Base-by-base conservation (phyloP, 2,329 filamentous ascomycete genomes). In the Fusarium multiceps region DNA sequence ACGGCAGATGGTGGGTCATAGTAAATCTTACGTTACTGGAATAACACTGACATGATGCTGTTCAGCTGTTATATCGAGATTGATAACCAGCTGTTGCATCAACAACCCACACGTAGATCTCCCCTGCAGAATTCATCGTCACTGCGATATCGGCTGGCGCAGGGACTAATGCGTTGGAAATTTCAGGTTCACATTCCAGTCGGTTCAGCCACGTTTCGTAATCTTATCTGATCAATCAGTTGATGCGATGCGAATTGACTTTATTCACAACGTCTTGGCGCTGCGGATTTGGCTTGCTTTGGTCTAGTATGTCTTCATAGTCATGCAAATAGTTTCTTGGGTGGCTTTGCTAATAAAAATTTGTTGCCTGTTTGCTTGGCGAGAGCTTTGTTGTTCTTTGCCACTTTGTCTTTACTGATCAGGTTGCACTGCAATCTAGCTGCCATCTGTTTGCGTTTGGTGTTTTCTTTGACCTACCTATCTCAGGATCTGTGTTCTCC, bases 181-280 rank as follows among this genome's bases (percentile, higher is more conserved):
- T 53, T 51, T 63, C 42, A 32, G 23, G 28, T 40, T 9, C 11
- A n/a, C 58, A 57, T 63, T 63, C 23, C 43, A 25, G n/a, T 27
- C 11, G 2, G 23, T 32, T 45, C 27, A 51, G 41, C 37, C 55
- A 27, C 46, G 8, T 56, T 42, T 23, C 40, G 28, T 63, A 57
- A 63, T 63, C 59, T 63, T 57, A 63, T 63, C 60, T 56, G 28
- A 63, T 57, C 58, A 40, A 56, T 63, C 57, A 37, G 21, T 53
- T 23, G 11, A n/a, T 11, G 23, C 13, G 14, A 37, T 9, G 23
- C 11, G 18, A 37, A 47, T 6, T n/a, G 14, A 27, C 14, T 27
- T 63, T 10, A 40, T 61, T 14, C 9, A 1, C 16, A 30, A 18
- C 12, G 20, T 18, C 59, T 62, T 54, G 46, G 46, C 40, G 42